Base-by-base conservation (phyloP, 2,329 filamentous ascomycete species). In the Macroventuria anomochaeta region DNA sequence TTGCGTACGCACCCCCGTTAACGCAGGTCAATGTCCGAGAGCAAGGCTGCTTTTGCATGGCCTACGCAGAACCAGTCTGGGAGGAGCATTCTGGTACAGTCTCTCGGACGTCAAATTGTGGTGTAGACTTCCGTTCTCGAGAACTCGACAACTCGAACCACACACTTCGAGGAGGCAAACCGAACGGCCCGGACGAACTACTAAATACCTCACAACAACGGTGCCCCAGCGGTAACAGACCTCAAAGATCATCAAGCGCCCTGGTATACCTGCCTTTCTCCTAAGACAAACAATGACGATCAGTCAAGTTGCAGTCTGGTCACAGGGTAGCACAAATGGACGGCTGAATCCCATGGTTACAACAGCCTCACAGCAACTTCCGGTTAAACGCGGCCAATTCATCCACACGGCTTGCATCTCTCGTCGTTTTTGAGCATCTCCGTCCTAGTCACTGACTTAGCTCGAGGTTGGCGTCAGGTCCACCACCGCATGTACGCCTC, bases 401-500 rank as follows among this genome's bases (percentile, higher is more conserved):
- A 37, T 44, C 29, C n/a, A 34, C 39, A 18, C 21, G 18, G 20
- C 40, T 28, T 49, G 51, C 51, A 49, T 36, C 39, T 49, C 33
- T 49, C 13, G 29, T 44, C 40, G 44, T 25, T 46, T 54, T 46
- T 11, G 44, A 54, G 44, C 34, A 41, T 31, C 51, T 43, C 20
- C 21, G 26, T 32, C 38, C 33, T 51, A 39, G 46, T 47, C 25
- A 46, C 44, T 51, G 38, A 26, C 29, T 57, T 33, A 46, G 41
- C 29, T 51, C 53, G 50, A 50, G 49, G 34, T 25, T 46, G 50
- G 58, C 50, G 61, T 50, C 62, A 53, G 46, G 55, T 39, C 39
- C 58, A 50, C 63, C 58, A 60, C 62, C 63, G 62, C 64, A 69
- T 67, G 62, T 54, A 64, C 57, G 58, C 63, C 53, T 65, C 56